Base-by-base conservation (phyloP, 2,329 filamentous ascomycete species). In the Trichoderma asperellum region DNA sequence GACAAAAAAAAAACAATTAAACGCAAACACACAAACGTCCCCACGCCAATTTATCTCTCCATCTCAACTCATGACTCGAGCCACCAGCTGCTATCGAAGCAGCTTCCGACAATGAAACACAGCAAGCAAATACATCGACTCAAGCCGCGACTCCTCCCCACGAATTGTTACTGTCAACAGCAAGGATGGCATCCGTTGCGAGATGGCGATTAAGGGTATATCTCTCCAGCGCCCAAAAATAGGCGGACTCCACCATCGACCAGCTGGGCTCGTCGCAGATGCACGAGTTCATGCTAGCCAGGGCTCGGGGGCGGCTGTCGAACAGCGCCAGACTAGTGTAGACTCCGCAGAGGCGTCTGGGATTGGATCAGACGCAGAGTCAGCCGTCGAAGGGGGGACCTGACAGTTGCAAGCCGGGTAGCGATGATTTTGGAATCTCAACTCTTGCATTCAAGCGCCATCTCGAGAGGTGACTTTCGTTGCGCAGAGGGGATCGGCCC, bases 281-380 rank as follows among this genome's bases (percentile, higher is more conserved):
- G 63, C 63, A 49, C 63, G 37, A 58, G 53, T 57, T 66, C 35
- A 65, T 64, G 35, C 40, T 66, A 66, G 63, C 53, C 63, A 66
- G 53, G 63, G 63, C 63, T 29, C 35, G 56, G 35, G 34, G 49
- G 52, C 62, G 27, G 40, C 32, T 24, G 47, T 57, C 34, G 60
- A 52, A 53, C 40, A 66, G 53, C 49, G 24, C 53, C 53, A 49
- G 37, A 66, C 63, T 66, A 66, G 53, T 21, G n/a, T 29, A 55
- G 55, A 43, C 55, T 57, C 64, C 64, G 64, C 64, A 16, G 64
- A 35, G 32, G 40, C 40, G 14, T 43, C 29, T 67, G 64, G 63
- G 64, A 67, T 67, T 67, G 64, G 64, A 29, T 67, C 55, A 27
- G 53, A 18, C 18, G 29, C 24, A 67, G 34, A 67, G 64, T 58